Base-by-base conservation (phyloP, 371 early-diverging fungal species). In the Globomyces sp. region DNA sequence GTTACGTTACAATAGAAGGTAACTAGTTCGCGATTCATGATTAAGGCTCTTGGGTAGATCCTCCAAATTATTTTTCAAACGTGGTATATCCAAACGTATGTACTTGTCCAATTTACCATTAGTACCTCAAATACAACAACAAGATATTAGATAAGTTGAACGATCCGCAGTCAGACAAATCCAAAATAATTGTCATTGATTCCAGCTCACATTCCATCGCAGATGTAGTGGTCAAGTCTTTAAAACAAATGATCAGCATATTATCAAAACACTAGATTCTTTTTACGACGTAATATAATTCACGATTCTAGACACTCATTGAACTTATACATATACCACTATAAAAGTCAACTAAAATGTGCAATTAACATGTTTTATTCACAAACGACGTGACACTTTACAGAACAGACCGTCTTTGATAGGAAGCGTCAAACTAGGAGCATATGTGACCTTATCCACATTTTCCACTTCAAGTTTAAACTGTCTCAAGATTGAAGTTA, bases 11-110 rank as follows among this genome's bases (percentile, higher is more conserved):
- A 0, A 59, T 81, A 36, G 89, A 92, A 74, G 93, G 93, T 86
- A 77, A 46, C 24, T 47, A 8, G 4, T 65, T 41, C 47, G 3
- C 13, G 13, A 42, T 2, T 10, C 10, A 37, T 45, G 11, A 39
- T 48, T 48, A 34, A 68, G 72, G 72, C 60, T 72, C 48, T 55
- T 73, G 92, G 93, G 73, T 68, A 0, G 94, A 94, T 74, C 92
- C 94, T n/a, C 91, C 92, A 0, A 84, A 82, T 1, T 94, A 92
- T 68, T 94, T 92, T 78, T 89, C 90, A 63, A 67, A 77, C 1
- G 78, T 91, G 67, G 94, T 94, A 2, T 94, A 91, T 91, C 92
- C 93, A 8, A 82, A 89, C 24, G 24, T 24, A 24, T 24, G 24
- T 24, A 24, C 24, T 24, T 24, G 24, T 24, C 24, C 24, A 24